Conservation (phyloP, 768 basidiomycete genomes). For the Leucocoprinus birnbaumii region DNA sequence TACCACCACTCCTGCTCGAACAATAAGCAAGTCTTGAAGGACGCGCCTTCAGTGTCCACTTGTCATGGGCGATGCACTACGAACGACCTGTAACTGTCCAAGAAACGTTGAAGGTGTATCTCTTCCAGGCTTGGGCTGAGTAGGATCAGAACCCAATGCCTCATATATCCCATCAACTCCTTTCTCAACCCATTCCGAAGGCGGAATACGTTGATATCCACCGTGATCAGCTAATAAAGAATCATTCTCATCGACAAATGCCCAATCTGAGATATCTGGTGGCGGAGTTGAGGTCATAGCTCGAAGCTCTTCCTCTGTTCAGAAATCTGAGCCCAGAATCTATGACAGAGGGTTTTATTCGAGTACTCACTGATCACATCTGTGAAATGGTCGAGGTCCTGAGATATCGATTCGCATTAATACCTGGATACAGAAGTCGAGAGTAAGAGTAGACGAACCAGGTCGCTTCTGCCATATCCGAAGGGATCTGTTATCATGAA, state of each 20-base stretch:
- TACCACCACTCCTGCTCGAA: no score
- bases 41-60: no score
- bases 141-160: background rate
- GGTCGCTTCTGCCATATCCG: slow-evolving; percentile 70
- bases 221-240: slow-evolving; percentile 40
- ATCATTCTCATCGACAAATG: slow-evolving; percentile 57
- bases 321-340: no score
- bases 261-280: slow-evolving; percentile 57
- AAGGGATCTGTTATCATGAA: slow-evolving; percentile 42
- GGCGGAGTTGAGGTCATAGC: slow-evolving; percentile 60
- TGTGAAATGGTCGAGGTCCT: slow-evolving; percentile 71
- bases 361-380: slow-evolving; percentile 54
- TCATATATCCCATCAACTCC: slow-evolving; percentile 41
- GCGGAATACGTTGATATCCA: slow-evolving; percentile 39
- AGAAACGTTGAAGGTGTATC: no score
- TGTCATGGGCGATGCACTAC: no score
- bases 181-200: slow-evolving; percentile 53
- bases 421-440: background rate
- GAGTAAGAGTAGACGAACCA: slow-evolving; percentile 34
- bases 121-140: no score
- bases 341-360: no score
- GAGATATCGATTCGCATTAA: background rate
- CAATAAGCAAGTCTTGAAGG: no score
- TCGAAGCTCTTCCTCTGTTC: slow-evolving; percentile 47
- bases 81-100: no score